Evolutionary conservation across 345 rosid species (phyloP), one percentile per base, ranked within the genome.

Genomic region (Aurinia saxatilis): DNA sequence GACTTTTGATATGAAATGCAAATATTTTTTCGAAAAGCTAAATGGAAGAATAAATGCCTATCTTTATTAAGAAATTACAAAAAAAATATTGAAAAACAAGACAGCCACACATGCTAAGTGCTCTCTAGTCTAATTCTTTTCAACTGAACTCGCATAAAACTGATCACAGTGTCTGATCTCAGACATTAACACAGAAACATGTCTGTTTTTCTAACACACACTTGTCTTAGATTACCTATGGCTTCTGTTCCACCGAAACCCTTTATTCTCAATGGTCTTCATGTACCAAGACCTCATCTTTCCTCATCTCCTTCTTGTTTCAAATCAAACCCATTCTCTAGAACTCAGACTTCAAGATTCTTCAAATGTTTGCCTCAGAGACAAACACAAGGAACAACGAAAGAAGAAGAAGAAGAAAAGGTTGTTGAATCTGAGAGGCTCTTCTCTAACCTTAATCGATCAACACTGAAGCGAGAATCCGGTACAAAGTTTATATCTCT

Each of bases 401-500:
- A 71, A 41, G 45, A 63, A 54, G 68, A 49, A 17, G 57, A 41
- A n/a, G 57, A 60, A 60, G 54, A 34, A 40, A 25, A 41, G 46
- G 34, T 67, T 34, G 73, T 76, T 38, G 74, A 77, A 35, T 65
- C 79, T 51, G 87, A 91, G 78, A 80, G 96, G 79, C 85, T 86
- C 17, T 91, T 91, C 71, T 91, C 98, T 19, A 91, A 91, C 67
- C 83, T 91, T 57, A 86, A 91, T 60, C 82, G 44, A 66, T 84
- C 81, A 65, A 83, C 92, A 4, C 58, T 86, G 52, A 86, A 83
- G 72, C 76, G 92, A 78, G 90, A 91, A 76, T 83, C 98, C 4
- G 98, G 96, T 86, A 71, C 34, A 4, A 15, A 16, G 8, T 21
- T 21, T n/a, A n/a, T n/a, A n/a, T n/a, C n/a, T n/a, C n/a, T n/a